Evolutionary conservation across 768 basidiomycete species (phyloP), one percentile per base, ranked within the genome.

Genomic region (Termitomyces sp.): DNA sequence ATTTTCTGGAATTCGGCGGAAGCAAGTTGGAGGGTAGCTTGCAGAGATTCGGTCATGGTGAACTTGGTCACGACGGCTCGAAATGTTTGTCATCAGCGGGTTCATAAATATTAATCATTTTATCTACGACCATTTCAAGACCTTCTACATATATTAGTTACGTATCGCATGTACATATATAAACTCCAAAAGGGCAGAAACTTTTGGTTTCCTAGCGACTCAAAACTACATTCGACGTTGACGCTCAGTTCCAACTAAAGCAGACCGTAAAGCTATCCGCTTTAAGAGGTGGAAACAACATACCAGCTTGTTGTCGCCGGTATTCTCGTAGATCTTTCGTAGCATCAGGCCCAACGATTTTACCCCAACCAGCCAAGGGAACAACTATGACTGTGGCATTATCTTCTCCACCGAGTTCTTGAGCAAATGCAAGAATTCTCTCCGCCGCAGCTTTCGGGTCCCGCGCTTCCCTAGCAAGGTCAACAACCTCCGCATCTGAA

Each of bases 401-500:
- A 69, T 99, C 97, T 61, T 91, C 88, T 34, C 90, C 88, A 36
- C 87, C 87, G 48, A 95, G 73, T 60, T 95, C 92, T 72, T 98
- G 90, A 1, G 93, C 88, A 68, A 93, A 98, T 22, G 85, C 74
- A 6, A 98, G 74, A 45, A 98, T 94, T 15, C 81, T 80, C 33
- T 88, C 80, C 4, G 96, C 95, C n/a, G 93, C 95, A 33, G 74
- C 72, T 66, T 84, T 86, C 0, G 96, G 96, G 65, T 86, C 83
- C 9, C 74, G 69, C 7, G 88, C 84, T 47, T 78, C 78, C 52
- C 95, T 80, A 6, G 87, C 89, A 46, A 99, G 84, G 70, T 98
- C 97, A 34, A 92, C 85, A 60, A 99, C 88, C 74, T 99, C 97
- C 61, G 92, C 90, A 69, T 98, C 95, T 0, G 95, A 95, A 45